phyloP scores from a whole-genome alignment of 306 rosid genomes.

The cucumber (Cucumis sativus) region Cucumber_9930_V3 NC_026657.2:33309001-33309500 shows the following conservation, averaged over 20 bases:
- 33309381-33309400: too few species aligned
- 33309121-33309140: conserved; percentile 95
- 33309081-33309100: conserved; percentile 59
- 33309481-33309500: too few species aligned
- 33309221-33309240: background rate
- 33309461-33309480: too few species aligned
- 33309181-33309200: conserved; percentile 41
- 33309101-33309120: conserved; percentile 84
- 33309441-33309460: too few species aligned
- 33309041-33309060: background rate
- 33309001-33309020: background rate
- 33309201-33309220: conserved; percentile 6
- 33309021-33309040: background rate
- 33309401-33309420: too few species aligned
- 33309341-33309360: background rate
- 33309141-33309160: conserved; percentile 72
- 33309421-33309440: too few species aligned
- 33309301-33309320: background rate
- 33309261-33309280: background rate
- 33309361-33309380: background rate
- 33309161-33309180: conserved; percentile 80
- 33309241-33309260: background rate
- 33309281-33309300: background rate
- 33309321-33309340: background rate
- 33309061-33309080: background rate